phyloP scores from a whole-genome alignment of 2,329 filamentous ascomycete species.

The Ophiostoma novo-ulmi region DNA sequence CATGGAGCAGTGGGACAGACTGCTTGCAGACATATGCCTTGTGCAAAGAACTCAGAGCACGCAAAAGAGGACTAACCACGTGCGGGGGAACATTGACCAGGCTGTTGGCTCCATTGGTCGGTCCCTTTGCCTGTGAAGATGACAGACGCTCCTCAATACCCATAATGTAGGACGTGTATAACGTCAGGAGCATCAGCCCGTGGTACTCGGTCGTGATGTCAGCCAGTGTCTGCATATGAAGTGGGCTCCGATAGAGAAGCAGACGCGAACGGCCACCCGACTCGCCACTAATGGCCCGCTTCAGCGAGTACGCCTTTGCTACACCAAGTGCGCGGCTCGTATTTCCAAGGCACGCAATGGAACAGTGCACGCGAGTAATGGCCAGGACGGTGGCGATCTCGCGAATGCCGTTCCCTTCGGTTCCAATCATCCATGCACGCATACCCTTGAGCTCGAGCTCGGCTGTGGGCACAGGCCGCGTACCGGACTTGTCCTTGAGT shows the following conservation, averaged over 20 bases:
- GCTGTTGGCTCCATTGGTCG: background rate
- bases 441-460: constrained; percentile 62
- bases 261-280: constrained; percentile 42
- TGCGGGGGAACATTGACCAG: constrained; percentile 21
- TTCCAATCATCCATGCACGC: constrained; percentile 61
- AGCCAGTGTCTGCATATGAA: constrained; percentile 57
- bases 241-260: constrained; percentile 46
- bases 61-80: constrained; percentile 43
- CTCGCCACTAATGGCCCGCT: constrained; percentile 48
- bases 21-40: constrained; percentile 55
- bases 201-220: constrained; percentile 52
- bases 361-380: constrained; percentile 57
- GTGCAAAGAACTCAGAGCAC: constrained; percentile 54
- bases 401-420: constrained; percentile 60
- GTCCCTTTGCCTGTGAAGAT: constrained; percentile 23
- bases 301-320: constrained; percentile 52
- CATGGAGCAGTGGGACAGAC: constrained; percentile 46
- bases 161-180: constrained; percentile 50
- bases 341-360: constrained; percentile 48
- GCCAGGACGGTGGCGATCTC: constrained; percentile 66
- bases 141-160: constrained; percentile 44
- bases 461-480: constrained; percentile 63
- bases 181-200: constrained; percentile 51
- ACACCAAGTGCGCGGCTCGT: constrained; percentile 54
- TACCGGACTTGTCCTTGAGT: constrained; percentile 69